Percentiles rank a stretch among this genome's conserved stretches.
Evolutionary conservation across 352 stramenopile species (phyloP).

Genomic region (Globisporangium yorkense): DNA sequence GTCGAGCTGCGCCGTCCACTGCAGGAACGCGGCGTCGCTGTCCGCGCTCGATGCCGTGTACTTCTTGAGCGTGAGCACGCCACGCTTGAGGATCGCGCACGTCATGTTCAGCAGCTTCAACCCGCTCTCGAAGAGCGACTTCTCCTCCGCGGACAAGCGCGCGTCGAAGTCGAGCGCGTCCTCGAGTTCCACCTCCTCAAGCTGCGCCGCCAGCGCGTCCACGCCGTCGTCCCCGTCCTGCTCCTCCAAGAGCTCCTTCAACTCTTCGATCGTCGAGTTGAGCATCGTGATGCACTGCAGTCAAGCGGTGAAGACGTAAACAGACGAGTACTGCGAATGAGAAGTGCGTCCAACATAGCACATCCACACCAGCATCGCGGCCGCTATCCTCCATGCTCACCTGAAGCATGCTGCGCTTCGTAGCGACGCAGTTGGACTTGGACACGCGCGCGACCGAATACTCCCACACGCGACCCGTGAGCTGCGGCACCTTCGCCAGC

Average conservation of each 20-base stretch:
- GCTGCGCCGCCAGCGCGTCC: conserved; percentile 11
- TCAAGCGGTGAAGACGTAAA: background rate
- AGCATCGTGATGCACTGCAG: conserved; percentile 69
- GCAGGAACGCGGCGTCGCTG: conserved; percentile 47
- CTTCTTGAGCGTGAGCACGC: conserved; percentile 76
- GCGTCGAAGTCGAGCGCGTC: conserved; percentile 79
- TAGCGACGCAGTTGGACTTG: conserved; percentile 85
- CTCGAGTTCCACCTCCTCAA: conserved; percentile 49
- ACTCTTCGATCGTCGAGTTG: conserved; percentile 76
- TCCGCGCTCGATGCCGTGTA: conserved; percentile 39
- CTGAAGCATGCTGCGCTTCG: conserved; percentile 84
- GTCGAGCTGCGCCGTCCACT: conserved; percentile 67
- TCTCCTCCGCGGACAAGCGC: conserved; percentile 60
- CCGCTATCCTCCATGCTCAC: conserved; percentile 12
- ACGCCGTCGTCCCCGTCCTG: conserved; percentile 23
- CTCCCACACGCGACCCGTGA: conserved; percentile 83
- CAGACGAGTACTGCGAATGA: background rate
- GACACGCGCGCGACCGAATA: conserved; percentile 56
- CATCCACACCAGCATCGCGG: background rate
- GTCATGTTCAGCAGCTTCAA: conserved; percentile 73
- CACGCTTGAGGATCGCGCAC: conserved; percentile 70
- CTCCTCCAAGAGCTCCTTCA: conserved; percentile 68
- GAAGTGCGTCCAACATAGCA: background rate
- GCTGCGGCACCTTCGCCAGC: conserved; percentile 48
- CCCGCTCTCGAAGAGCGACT: conserved; percentile 52